Conservation (phyloP, 2,329 filamentous ascomycete species). For the Leptographium procerum region DNA sequence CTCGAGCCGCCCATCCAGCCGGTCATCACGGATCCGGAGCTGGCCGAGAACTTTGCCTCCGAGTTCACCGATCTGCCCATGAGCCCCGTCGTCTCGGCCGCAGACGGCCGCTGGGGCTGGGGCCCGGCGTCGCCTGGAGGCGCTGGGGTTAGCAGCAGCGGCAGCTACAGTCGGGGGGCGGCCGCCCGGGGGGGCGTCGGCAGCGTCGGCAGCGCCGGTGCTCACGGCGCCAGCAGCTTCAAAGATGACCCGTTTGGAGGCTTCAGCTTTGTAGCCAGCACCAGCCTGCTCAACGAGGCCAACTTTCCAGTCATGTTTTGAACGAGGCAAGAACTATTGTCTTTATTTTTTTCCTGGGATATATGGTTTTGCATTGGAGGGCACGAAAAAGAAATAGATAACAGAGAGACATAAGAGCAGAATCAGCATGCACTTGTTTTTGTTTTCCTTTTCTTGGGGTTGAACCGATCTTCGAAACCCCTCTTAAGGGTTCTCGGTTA, state of each 20-base stretch:
- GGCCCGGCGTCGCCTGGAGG: too few species aligned
- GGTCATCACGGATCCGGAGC: conserved; percentile 85
- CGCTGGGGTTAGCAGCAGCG: too few species aligned
- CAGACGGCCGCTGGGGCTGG: conserved; percentile 11
- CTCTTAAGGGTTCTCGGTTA: background rate
- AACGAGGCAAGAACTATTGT: background rate
- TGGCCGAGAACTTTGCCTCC: conserved; percentile 91
- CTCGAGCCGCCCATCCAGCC: conserved; percentile 82
- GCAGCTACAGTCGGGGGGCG: too few species aligned
- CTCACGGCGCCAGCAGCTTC: conserved; percentile 14
- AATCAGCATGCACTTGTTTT: background rate
- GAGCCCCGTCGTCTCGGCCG: conserved; percentile 51
- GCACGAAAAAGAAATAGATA: too few species aligned
- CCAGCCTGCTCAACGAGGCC: conserved; percentile 40
- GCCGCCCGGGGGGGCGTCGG: background rate
- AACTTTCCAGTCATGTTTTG: conserved; percentile 19
- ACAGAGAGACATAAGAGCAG: too few species aligned
- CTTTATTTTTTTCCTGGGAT: too few species aligned
- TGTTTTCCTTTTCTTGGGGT: too few species aligned
- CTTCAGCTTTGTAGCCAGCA: conserved; percentile 52
- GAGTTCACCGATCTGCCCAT: conserved; percentile 83
- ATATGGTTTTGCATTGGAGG: too few species aligned
- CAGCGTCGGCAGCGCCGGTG: background rate
- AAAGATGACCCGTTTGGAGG: conserved; percentile 51
- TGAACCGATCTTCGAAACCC: background rate